Conservation (phyloP, 257 asterid species). For the Solanum chmielewskii region DNA sequence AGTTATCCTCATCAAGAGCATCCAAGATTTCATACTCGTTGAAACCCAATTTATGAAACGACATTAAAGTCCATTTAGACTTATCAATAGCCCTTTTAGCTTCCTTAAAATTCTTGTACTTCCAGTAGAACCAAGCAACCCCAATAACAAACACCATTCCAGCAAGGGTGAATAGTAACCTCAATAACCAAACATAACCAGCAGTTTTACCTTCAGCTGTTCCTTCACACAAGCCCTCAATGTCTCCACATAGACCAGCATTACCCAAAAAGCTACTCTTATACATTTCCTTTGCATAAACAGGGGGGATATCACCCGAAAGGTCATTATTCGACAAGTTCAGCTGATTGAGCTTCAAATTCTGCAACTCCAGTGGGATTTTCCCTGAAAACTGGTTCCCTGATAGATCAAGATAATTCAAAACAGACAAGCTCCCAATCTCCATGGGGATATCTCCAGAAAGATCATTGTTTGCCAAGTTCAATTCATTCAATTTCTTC, state of each 20-base stretch:
- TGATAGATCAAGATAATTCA: constrained; percentile 89
- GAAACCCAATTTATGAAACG: constrained; percentile 82
- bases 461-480: constrained; percentile 61
- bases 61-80: constrained; percentile 93
- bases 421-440: constrained; percentile 60
- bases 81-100: constrained; percentile 38
- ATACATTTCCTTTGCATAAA: constrained; percentile 70
- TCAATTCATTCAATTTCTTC: constrained; percentile 78
- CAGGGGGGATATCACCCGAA: constrained; percentile 75
- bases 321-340: constrained; percentile 72
- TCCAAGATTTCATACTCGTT: constrained; percentile 73
- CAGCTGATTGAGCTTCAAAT: constrained; percentile 79
- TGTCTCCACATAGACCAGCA: constrained; percentile 76
- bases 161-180: constrained; percentile 49
- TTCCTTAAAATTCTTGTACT: constrained; percentile 39
- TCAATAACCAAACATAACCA: constrained; percentile 55
- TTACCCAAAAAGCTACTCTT: constrained; percentile 72
- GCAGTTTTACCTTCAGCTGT: constrained; percentile 22
- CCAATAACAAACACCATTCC: constrained; percentile 56
- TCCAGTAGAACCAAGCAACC: constrained; percentile 53
- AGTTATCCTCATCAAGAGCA: constrained; percentile 78
- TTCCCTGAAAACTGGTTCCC: constrained; percentile 60
- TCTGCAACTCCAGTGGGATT: constrained; percentile 63
- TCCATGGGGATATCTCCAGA: constrained; percentile 75
- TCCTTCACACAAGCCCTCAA: constrained; percentile 61